These are phyloP conservation scores for Paraphaeosphaeria minitans DNA, from an alignment of 2,329 filamentous ascomycete genomes.

Conservation along the genomic window DNA sequence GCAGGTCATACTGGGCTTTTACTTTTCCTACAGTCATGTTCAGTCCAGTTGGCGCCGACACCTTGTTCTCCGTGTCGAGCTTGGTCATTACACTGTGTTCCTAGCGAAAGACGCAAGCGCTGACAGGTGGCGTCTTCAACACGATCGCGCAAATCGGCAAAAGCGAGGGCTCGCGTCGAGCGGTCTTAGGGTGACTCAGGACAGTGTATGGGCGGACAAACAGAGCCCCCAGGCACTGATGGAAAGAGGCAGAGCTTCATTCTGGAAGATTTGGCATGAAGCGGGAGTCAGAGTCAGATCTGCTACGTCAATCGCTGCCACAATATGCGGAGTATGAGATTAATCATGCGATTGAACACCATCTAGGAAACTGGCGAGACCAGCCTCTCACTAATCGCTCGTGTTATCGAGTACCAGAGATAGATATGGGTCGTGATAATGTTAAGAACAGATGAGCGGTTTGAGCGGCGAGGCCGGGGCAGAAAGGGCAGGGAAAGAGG, in stretches of 20 bases:
- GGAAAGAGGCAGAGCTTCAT: conserved; percentile 50
- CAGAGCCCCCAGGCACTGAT: conserved; percentile 43
- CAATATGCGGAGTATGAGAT: no score
- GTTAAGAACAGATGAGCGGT: not conserved
- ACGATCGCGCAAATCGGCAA: conserved; percentile 52
- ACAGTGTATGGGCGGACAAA: conserved; percentile 32
- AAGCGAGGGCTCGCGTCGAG: conserved; percentile 45
- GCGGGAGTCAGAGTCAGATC: conserved; percentile 35
- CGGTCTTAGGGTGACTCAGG: conserved; percentile 41
- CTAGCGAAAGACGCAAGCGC: conserved; percentile 48
- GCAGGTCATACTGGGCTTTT: conserved; percentile 52
- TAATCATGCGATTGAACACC: no score
- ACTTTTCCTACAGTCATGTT: conserved; percentile 53
- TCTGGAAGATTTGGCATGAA: conserved; percentile 54
- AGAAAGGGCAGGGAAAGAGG: no score
- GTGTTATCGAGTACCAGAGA: not conserved
- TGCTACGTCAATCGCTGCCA: not conserved
- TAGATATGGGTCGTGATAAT: not conserved
- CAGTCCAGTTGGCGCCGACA: conserved; percentile 52
- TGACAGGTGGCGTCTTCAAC: conserved; percentile 55
- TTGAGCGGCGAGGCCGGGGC: not conserved
- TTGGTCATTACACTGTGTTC: conserved; percentile 52
- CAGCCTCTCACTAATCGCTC: not conserved
- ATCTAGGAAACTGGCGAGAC: not conserved
- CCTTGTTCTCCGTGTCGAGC: conserved; percentile 51